These are phyloP conservation scores for Collybiopsis luxurians DNA, from an alignment of 768 basidiomycete genomes.

Conservation along the genomic window DNA sequence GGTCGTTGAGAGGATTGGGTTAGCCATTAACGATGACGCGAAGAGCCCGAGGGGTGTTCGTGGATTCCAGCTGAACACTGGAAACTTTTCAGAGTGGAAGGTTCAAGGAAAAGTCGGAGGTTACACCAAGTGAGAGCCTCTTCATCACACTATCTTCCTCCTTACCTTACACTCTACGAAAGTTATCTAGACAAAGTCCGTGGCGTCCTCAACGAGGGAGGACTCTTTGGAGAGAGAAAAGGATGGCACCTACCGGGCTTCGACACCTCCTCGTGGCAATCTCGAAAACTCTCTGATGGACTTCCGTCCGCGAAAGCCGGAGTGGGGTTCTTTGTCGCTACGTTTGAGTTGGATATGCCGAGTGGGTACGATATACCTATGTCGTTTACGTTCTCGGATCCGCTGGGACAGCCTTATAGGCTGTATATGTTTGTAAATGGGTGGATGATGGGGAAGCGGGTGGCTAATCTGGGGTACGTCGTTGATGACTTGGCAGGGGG, in stretches of 20 bases:
- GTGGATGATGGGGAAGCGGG: constrained; percentile 85
- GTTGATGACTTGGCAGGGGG: no score
- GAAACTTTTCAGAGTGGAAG: constrained; percentile 62
- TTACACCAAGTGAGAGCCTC: constrained; percentile 48
- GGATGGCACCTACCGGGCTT: constrained; percentile 79
- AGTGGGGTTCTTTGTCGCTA: constrained; percentile 80
- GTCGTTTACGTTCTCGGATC: constrained; percentile 68
- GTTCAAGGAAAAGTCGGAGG: constrained; percentile 79
- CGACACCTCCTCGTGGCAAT: constrained; percentile 57
- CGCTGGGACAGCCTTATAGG: constrained; percentile 62
- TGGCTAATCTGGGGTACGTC: constrained; percentile 66
- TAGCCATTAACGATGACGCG: constrained; percentile 47
- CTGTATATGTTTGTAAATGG: constrained; percentile 76
- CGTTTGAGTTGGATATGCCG: constrained; percentile 62
- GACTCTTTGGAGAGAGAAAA: constrained; percentile 63
- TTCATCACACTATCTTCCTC: no score
- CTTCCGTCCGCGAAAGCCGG: constrained; percentile 60
- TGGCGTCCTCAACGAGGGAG: constrained; percentile 71
- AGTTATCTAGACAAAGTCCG: constrained; percentile 76
- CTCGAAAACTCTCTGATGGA: constrained; percentile 54
- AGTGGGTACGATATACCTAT: constrained; percentile 62
- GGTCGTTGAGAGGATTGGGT: not conserved
- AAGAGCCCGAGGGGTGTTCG: constrained; percentile 79
- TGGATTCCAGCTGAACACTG: constrained; percentile 67
- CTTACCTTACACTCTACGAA: no score